Base-by-base conservation (phyloP, 306 rosid genomes). In the Lagenaria siceraria region DNA sequence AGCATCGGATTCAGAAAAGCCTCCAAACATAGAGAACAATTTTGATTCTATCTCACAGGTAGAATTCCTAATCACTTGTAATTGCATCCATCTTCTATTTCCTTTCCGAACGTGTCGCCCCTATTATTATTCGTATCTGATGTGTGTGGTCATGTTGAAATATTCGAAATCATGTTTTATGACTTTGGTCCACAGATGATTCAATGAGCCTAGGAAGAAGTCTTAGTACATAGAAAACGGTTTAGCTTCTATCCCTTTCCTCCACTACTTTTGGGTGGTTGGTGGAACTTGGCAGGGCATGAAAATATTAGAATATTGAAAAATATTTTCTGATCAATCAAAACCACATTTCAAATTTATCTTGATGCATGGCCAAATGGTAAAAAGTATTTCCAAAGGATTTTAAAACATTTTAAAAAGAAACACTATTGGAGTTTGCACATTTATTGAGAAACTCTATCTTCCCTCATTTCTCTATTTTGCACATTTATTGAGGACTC, bases 11-110 rank as follows among this genome's bases (percentile, higher is more conserved):
- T 48, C 76, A 29, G 83, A 80, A 76, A 54, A 8, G 75, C 27
- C 64, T 29, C 80, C 80, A 70, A 81, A 78, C 9, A 74, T 78
- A 11, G 91, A 81, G 74, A 82, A 58, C 71, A 77, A 83, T 77
- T 27, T 60, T 17, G 86, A 72, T 74, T 80, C 73, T 55, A 87
- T 35, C 55, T 78, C 66, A 69, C 84, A 81, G 96, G 98, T 89
- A 83, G n/a, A 62, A 72, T 52, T 59, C 17, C 31, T 12, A 74
- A 71, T 18, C 70, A 13, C 61, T 43, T 25, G 24, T 25, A 71
- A 25, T 48, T 25, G 58, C 59, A 8, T 71, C 22, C 4, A 3
- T 24, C 24, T 48, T 71, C 38, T 71, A 48, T 22, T 46, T 46
- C 76, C 58, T 1, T 71, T 48, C 14, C 58, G 3, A 25, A 46